Evolutionary conservation across 2,329 filamentous ascomycete genomes (phyloP), one percentile per base, ranked within the genome.

Genomic region (Sporothrix brasiliensis): DNA sequence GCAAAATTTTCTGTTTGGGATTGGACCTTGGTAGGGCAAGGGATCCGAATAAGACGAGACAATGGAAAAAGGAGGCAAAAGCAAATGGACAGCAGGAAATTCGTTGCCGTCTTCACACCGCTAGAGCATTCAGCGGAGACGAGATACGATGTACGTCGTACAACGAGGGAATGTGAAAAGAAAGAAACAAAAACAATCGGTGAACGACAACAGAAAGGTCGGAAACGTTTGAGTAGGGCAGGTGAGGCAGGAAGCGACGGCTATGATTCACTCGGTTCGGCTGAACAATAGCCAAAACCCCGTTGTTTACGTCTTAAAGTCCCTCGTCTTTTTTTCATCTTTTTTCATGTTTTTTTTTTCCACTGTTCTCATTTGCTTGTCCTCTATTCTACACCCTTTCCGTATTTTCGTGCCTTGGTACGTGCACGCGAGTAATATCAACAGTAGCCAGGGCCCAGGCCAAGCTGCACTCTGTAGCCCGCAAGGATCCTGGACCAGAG

Each of bases 381-480:
- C 27, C 61, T 66, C 63, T 21, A 41, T 39, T 41, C 47, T 66
- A 14, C 47, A 30, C 63, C 61, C 10, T 66, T 7, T 11, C 34
- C 27, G 63, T 66, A 66, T 41, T 52, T 66, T 52, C 53, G 63
- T 66, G 47, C 44, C 63, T 53, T 66, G 63, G 63, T 66, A 52
- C 63, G 63, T 66, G 63, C 63, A 66, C 58, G 39, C 47, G 61
- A 50, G 44, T 24, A 63, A 39, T 66, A 53, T 52, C 27, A 66
- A 65, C 19, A 50, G 3, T 7, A 13, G 39, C n/a, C 58, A 63
- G 58, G 58, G 39, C 21, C 39, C 10, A 49, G 60, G 47, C 44
- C 41, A 34, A 47, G 44, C 63, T 30, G 41, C 10, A 44, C 41
- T 10, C 41, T 44, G 41, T 44, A 21, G 49, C 49, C 49, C 49